Evolutionary conservation across 345 rosid species (phyloP), one percentile per base, ranked within the genome.

Genomic region (Eucalyptus pauciflora): DNA sequence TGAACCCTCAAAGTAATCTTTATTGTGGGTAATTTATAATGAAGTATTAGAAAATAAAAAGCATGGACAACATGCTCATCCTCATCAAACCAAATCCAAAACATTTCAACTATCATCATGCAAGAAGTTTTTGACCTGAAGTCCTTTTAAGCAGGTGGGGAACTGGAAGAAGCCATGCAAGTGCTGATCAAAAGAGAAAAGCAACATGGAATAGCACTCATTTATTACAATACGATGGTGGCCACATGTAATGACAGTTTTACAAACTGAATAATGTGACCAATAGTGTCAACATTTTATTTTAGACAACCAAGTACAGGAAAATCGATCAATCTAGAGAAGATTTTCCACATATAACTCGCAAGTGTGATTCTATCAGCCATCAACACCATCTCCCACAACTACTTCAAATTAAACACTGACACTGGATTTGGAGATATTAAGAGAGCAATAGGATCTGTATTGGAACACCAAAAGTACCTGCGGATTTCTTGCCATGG

Each of bases 401-500:
- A 20, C 85, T 64, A 48, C 56, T 49, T 62, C 86, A 11, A n/a
- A 83, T 22, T 90, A 67, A 76, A 52, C 80, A 45, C 37, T 86
- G 29, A 54, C 49, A 86, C 48, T 10, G n/a, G 60, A 54, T 52
- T 37, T 7, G 13, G 46, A 86, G 46, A 45, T 52, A 45, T 37
- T 43, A 33, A 86, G 49, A 86, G 69, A 86, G 43, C 31, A 54
- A 52, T 41, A 24, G 64, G n/a, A 86, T 51, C 25, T 33, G 67
- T 52, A 41, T 46, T 10, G 67, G 43, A 86, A 86, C 33, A 86
- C 85, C 46, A 17, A 83, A 46, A 50, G 69, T 88, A 94, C 94
- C 94, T 90, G 94, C 58, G 86, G 94, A 83, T 91, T 93, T 88
- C 95, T 94, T 79, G 90, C 94, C 93, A 91, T 87, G 81, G 96